Evolutionary conservation across 495 filamentous ascomycete species (phyloP).

Genomic region (Aspergillus campestris): DNA sequence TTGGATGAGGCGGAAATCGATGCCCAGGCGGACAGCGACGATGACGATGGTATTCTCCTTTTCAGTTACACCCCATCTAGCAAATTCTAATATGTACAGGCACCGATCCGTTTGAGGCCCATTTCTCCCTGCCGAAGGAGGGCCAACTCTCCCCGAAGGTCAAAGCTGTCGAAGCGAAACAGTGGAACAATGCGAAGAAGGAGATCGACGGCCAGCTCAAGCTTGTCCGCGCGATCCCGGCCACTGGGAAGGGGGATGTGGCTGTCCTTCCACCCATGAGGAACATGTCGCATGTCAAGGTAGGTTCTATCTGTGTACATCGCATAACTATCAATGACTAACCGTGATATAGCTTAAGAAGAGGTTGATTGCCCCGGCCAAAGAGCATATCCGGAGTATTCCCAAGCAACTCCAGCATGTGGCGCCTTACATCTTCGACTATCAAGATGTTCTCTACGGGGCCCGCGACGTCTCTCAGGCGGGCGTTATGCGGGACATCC

Average conservation of each 20-base stretch:
- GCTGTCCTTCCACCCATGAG: conserved; percentile 28
- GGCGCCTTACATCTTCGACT: conserved; percentile 50
- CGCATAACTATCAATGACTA: neutral
- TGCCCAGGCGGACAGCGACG: conserved; percentile 38
- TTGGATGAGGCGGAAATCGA: conserved; percentile 27
- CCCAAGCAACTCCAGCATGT: conserved; percentile 25
- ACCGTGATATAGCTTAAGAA: conserved; percentile 32
- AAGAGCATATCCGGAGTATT: conserved; percentile 26
- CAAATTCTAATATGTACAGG: conserved; percentile 14
- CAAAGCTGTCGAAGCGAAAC: conserved; percentile 40
- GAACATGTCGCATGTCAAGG: conserved; percentile 31
- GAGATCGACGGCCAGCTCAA: conserved; percentile 38
- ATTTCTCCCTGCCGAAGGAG: conserved; percentile 61
- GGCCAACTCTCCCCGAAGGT: conserved; percentile 45
- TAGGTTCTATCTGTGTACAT: conserved; percentile 6
- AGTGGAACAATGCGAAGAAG: conserved; percentile 46
- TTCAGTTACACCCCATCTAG: neutral
- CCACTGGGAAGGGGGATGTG: conserved; percentile 15
- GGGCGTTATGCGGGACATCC: conserved; percentile 55
- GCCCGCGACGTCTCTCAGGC: conserved; percentile 59
- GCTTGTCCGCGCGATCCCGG: conserved; percentile 33
- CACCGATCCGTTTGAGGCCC: conserved; percentile 69
- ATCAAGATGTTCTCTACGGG: conserved; percentile 73
- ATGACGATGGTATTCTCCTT: conserved; percentile 20
- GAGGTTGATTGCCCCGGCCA: conserved; percentile 30